Evolutionary conservation across 257 asterid species (phyloP).

Genomic region (Przewalskia tangutica): DNA sequence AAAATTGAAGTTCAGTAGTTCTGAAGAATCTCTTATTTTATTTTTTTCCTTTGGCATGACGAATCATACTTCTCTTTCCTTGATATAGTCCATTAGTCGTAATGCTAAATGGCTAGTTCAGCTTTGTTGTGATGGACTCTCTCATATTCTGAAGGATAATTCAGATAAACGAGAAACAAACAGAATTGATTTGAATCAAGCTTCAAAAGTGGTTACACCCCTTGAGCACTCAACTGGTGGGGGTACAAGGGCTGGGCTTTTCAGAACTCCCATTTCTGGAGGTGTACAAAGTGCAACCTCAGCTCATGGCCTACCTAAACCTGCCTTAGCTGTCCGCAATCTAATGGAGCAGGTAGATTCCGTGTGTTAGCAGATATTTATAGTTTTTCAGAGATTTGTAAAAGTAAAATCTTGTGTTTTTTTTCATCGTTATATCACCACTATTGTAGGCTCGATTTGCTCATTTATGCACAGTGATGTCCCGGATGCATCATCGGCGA

Average conservation of each 20-base stretch:
- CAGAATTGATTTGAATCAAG: slow-evolving; percentile 16
- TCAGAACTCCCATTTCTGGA: slow-evolving; percentile 94
- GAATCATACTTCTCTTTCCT: slow-evolving; percentile 19
- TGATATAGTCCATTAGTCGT: slow-evolving; percentile 34
- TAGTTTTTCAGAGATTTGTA: not conserved
- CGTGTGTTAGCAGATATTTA: not conserved
- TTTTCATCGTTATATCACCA: not conserved
- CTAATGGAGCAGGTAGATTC: slow-evolving; percentile 86
- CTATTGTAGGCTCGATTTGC: slow-evolving; percentile 87
- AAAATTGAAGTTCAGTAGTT: not conserved
- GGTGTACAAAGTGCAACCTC: slow-evolving; percentile 98
- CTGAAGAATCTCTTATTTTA: not conserved
- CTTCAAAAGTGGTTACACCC: slow-evolving; percentile 26
- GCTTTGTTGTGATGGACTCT: slow-evolving; percentile 53
- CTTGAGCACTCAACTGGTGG: slow-evolving; percentile 43
- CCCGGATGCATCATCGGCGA: slow-evolving; percentile 91
- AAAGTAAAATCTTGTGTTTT: not conserved
- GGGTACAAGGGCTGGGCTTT: slow-evolving; percentile 89
- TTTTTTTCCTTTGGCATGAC: not conserved
- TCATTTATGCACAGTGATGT: slow-evolving; percentile 91
- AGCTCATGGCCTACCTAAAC: slow-evolving; percentile 88
- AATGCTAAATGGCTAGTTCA: slow-evolving; percentile 32
- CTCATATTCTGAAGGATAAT: slow-evolving; percentile 68
- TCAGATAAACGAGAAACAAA: slow-evolving; percentile 30
- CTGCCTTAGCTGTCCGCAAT: slow-evolving; percentile 92